Evolutionary conservation across 768 basidiomycete species (phyloP).

Genomic region (Daedaleopsis nitida): DNA sequence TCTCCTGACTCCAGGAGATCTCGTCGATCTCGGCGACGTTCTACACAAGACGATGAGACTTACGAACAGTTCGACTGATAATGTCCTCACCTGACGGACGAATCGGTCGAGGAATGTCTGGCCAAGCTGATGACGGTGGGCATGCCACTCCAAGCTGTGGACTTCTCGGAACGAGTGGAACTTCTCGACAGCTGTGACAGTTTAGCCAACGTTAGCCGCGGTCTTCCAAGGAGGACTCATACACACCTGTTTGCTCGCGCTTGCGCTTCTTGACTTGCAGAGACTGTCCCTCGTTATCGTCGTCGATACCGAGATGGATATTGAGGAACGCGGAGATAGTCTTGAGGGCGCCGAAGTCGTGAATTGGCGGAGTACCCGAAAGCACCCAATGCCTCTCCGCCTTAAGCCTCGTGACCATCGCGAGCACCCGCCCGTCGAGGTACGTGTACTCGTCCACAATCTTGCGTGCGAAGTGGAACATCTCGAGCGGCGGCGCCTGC

Average conservation of each 20-base stretch:
- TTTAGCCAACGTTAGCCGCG: conserved; percentile 14
- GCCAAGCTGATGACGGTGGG: conserved; percentile 79
- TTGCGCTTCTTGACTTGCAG: conserved; percentile 77
- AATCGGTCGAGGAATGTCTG: conserved; percentile 82
- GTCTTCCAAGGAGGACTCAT: neutral
- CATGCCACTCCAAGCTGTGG: conserved; percentile 90
- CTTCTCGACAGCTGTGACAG: conserved; percentile 72
- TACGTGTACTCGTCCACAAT: conserved; percentile 97
- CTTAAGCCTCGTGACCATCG: conserved; percentile 74
- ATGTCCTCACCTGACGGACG: conserved; percentile 71
- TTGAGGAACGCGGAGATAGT: conserved; percentile 87
- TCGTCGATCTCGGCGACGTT: conserved; percentile 97
- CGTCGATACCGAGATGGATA: conserved; percentile 90
- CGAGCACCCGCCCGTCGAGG: conserved; percentile 75
- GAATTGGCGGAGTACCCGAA: conserved; percentile 94
- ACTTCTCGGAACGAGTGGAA: conserved; percentile 98
- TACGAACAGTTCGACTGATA: conserved; percentile 2
- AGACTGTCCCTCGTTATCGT: conserved; percentile 74
- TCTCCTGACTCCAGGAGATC: conserved; percentile 74
- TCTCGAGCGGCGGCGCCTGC: conserved; percentile 83
- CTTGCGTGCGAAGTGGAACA: conserved; percentile 88
- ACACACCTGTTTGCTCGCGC: conserved; percentile 79
- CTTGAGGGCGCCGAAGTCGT: conserved; percentile 88
- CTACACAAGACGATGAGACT: conserved; percentile 38
- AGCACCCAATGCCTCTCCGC: conserved; percentile 90